Evolutionary conservation across 805 yeast species (phyloP), one percentile per base, ranked within the genome.

Genomic region (Nakazawaea molendinolei): DNA sequence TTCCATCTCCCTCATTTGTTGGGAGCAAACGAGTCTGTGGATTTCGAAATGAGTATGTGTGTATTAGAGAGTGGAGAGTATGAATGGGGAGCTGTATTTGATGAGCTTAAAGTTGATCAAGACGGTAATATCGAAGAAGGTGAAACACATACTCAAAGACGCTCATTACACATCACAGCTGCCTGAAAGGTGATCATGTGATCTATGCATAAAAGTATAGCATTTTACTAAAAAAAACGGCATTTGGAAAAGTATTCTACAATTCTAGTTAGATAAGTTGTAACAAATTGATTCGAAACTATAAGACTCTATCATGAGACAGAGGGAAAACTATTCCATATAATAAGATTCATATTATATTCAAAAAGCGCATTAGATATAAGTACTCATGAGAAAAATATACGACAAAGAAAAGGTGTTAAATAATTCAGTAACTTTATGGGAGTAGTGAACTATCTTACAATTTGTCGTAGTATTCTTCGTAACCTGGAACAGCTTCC

Each of bases 401-500:
- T 16, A 23, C 14, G 14, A 16, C 25, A 26, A 20, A 14, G 21
- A 26, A 26, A 30, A 20, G n/a, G n/a, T n/a, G 10, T 20, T 30
- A 8, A 21, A 20, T 20, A 13, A 20, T n/a, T 5, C 13, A 27
- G 2, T 9, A n/a, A 27, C 17, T 15, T 9, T 6, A 27, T 8
- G 17, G 15, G 15, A 20, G n/a, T n/a, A 12, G 7, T 16, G 16
- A 20, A 39, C 8, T 12, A 23, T 43, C 60, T 67, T 79, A 83
- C 71, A 83, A 80, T 71, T 82, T 83, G 71, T 83, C 94, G 74
- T 89, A 89, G 84, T 86, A 92, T 76, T 92, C 97, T 76, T 86
- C 95, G 85, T 90, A 92, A 68, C 94, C 95, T 74, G 97, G 97
- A 70, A 90, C 96, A 58, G 67, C 81, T 60, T 86, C 90, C 85